Evolutionary conservation across 2,329 filamentous ascomycete genomes (phyloP), one percentile per base, ranked within the genome.

Genomic region (Plenodomus tracheiphilus): DNA sequence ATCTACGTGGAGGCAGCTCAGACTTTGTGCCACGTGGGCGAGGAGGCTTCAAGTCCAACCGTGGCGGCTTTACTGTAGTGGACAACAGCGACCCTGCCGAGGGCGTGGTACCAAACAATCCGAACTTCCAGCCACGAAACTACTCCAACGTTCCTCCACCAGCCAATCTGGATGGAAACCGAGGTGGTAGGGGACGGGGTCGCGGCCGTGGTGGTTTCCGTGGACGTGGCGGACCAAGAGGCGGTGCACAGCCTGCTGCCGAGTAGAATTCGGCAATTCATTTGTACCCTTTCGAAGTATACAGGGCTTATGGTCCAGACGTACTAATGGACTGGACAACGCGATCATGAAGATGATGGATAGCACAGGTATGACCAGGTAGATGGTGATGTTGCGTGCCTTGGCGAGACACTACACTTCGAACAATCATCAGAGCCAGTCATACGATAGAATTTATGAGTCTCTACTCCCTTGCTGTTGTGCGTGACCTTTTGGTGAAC

Each of bases 21-120:
- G 56, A 62, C 41, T 73, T 73, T 37, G 64, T 67, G 8, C 69
- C 69, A 22, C 69, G 73, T 25, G 77, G 77, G 38, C 70, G 74
- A 37, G 68, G 73, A 22, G 72, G 73, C 16, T 49, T 46, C 42
- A 68, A 62, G 50, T 51, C 61, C 6, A 76, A 75, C 49, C 65
- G 72, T 18, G 71, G 72, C 15, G 77, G 77, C 4, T 79, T 76
- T 61, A 77, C 70, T 1, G 59, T 75, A 9, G 66, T 75, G 5
- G 77, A 85, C 59, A 79, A 76, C 54, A 74, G 68, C 41, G 78
- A 83, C 57, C 77, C 79, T 3, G 69, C 74, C 6, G 77, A 78
- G 21, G 81, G 80, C n/a, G 72, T 85, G 2, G 63, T 84, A 15
- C 67, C 74, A 46, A 77, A 80, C 60, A 84, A 84, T 62, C 80